Evolutionary conservation across 148 eudicot species (phyloP).

Genomic region (Diospyros lotus): DNA sequence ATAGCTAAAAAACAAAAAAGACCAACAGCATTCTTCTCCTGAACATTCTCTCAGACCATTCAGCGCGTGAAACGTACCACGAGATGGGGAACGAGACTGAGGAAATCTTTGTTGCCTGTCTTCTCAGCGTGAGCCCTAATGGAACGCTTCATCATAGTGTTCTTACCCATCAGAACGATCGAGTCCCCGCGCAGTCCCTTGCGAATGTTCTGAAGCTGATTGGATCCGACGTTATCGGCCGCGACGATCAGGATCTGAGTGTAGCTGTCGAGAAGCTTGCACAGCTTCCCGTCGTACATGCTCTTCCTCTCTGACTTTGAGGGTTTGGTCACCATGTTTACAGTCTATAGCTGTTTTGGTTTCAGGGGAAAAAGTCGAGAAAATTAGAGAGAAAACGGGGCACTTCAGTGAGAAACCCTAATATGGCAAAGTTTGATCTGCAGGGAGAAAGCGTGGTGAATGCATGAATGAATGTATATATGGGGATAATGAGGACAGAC

Average conservation of each 20-base stretch:
- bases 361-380: background rate
- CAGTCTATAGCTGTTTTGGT: background rate
- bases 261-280: conserved; percentile 30
- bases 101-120: conserved; percentile 29
- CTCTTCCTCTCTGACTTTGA: conserved; percentile 39
- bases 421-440: conserved; percentile 6
- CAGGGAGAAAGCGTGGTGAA: background rate
- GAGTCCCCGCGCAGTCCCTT: conserved; percentile 49
- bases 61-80: conserved; percentile 18
- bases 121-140: conserved; percentile 29
- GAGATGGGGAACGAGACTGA: conserved; percentile 31
- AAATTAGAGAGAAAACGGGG: background rate
- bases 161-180: conserved; percentile 57
- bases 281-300: conserved; percentile 31
- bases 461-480: conserved; percentile 5
- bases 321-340: conserved; percentile 32
- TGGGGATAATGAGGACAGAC: background rate
- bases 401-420: background rate
- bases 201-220: conserved; percentile 48
- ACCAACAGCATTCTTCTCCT: background rate
- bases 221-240: conserved; percentile 60
- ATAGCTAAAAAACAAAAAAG: too few species aligned
- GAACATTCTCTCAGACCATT: background rate
- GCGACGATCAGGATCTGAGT: conserved; percentile 36
- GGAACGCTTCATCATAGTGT: conserved; percentile 57